Evolutionary conservation across 148 eudicot species (phyloP), one percentile per base, ranked within the genome.

Genomic region (Nepenthes gracilis): DNA sequence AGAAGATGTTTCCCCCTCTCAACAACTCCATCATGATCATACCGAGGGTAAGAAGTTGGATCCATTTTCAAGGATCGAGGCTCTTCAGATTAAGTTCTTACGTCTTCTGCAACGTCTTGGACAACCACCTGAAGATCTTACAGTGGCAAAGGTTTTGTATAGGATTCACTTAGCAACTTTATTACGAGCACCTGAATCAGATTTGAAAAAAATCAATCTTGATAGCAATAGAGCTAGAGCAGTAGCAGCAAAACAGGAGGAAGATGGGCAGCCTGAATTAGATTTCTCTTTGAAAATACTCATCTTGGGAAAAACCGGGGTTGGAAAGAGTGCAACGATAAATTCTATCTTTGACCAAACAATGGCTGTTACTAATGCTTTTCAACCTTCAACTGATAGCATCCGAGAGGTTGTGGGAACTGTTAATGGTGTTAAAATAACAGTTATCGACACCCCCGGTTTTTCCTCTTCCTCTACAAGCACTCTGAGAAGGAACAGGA

Each of bases 371-470:
- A 94, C 99, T 6, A 70, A 85, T 77, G 97, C 99, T 13, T 94
- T 94, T 70, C 77, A 61, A 38, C 95, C 97, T 63, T 79, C 86
- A 60, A 94, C 99, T 1, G 72, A 84, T 62, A 74, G 51, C 37
- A 78, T 94, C 74, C 79, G 72, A 74, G 95, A 94, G 71, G 70
- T 94, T 72, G 69, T 65, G 59, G 99, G 97, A 54, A 71, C 36
- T 45, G 76, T 84, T 51, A 83, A 80, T 75, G 99, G 91, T n/a
- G 65, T 94, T 36, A 81, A 67, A 57, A 23, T 94, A 61, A 76
- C 86, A n/a, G 82, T 86, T 58, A 77, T 94, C 53, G 99, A 94
- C 70, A 94, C 99, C 47, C 99, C 99, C 64, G 99, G 99, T 68
- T 78, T 94, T 58, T 76, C 74, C 76, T 87, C 99, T 62, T 67